Evolutionary conservation across 306 rosid species (phyloP), one percentile per base, ranked within the genome.

Genomic region (Quercus robur): DNA sequence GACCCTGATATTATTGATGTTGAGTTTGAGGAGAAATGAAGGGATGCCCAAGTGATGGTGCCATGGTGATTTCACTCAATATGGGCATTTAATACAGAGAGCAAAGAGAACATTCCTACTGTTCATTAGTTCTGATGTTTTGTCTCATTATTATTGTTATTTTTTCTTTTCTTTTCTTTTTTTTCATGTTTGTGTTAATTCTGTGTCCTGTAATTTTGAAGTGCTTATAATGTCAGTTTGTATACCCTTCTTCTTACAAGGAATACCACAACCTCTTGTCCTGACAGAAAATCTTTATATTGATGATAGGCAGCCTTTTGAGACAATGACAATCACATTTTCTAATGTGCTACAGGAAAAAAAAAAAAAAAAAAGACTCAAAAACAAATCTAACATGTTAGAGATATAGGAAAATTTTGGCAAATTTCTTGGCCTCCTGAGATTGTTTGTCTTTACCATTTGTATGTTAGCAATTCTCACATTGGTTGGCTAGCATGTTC

Each of bases 11-110:
- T 95, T 44, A 95, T 95, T 13, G 99, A 95, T 74, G 98, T 95
- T 3, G 99, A 95, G 71, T 95, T 93, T 76, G 99, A 95, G 88
- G 98, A 95, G 93, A 95, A 82, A 88, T 90, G 87, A 93, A n/a
- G 82, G 59, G 54, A 67, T 68, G 46, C 51, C 13, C 20, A 15
- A 72, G 31, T 49, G 31, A 30, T 41, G 62, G 33, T 56, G 5
- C 26, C 52, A 1, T 35, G 72, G 28, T 1, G 64, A 21, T 76
- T 35, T 21, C 14, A 44, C 14, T 33, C 8, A 59, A 30, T 14
- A 1, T 57, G 66, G 70, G 52, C 35, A 23, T 52, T 31, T 41
- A 56, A 64, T 26, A 77, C 77, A 71, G 14, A 70, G 78, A 52
- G 63, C 58, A 69, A 25, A 61, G 73, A 41, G 69, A 46, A 61